Conservation (phyloP, 495 filamentous ascomycete genomes). For the Daldinia childiae region DNA sequence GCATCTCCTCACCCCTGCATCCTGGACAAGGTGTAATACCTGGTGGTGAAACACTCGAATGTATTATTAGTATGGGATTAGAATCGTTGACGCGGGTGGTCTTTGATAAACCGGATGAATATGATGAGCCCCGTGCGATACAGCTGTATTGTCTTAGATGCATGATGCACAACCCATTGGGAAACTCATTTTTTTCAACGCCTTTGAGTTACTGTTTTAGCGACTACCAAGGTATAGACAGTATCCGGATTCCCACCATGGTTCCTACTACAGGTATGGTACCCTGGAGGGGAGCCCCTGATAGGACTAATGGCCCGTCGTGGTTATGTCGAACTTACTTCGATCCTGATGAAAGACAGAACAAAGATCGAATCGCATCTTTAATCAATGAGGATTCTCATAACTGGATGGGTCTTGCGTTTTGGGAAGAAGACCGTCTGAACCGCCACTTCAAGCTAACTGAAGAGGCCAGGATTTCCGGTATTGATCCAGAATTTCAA, state of each 20-base stretch:
- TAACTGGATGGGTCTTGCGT: constrained; percentile 6
- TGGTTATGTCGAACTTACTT: neutral
- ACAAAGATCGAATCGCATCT: neutral
- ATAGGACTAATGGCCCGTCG: neutral
- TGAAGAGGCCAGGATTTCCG: no score
- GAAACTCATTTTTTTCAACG: neutral
- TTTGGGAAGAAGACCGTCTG: constrained; percentile 9
- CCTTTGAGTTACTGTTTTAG: neutral
- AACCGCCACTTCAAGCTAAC: no score
- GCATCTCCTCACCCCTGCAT: neutral
- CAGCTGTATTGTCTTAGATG: neutral
- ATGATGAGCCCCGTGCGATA: no score
- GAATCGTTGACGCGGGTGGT: no score
- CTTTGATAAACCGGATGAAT: no score
- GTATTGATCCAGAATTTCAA: no score
- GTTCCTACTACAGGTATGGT: neutral
- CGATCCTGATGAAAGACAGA: neutral
- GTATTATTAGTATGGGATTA: neutral
- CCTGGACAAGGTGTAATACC: neutral
- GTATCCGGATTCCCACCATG: neutral
- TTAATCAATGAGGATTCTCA: neutral
- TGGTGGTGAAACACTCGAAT: neutral
- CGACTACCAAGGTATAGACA: neutral
- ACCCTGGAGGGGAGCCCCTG: neutral
- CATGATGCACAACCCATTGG: neutral